phyloP scores from a whole-genome alignment of 2,329 filamentous ascomycete genomes.

The Nigrospora osmanthi region DNA sequence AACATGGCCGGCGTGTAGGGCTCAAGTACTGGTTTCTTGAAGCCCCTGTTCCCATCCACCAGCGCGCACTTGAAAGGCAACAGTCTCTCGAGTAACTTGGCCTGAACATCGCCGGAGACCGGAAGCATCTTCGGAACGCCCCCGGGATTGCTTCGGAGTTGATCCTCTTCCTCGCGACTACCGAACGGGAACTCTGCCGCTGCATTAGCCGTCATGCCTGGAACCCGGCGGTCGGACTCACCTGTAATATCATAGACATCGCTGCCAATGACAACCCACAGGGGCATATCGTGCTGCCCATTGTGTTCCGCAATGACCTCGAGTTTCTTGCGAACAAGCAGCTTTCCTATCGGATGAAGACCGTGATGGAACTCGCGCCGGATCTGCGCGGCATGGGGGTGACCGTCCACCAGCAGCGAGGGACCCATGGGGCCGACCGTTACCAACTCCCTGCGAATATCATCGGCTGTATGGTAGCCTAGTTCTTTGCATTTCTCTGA shows the following conservation, averaged over 20 bases:
- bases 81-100: slow-evolving; percentile 5
- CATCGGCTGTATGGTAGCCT: neutral
- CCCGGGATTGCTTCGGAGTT: neutral
- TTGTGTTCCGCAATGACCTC: slow-evolving; percentile 6
- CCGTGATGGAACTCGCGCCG: neutral
- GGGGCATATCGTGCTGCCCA: slow-evolving; percentile 2
- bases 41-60: neutral
- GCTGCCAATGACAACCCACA: slow-evolving; percentile 4
- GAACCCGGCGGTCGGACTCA: neutral
- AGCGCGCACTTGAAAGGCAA: slow-evolving; percentile 5
- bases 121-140: neutral
- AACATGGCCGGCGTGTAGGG: slow-evolving; percentile 7
- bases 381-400: neutral
- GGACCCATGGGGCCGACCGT: neutral
- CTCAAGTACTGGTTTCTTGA: neutral
- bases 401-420: neutral
- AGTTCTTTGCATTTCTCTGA: neutral
- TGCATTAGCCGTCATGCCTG: neutral
- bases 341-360: slow-evolving; percentile 1
- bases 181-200: neutral
- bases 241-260: slow-evolving; percentile 10
- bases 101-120: neutral
- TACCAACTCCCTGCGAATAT: neutral
- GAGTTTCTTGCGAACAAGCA: neutral
- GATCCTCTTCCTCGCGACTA: neutral